Evolutionary conservation across 2,329 filamentous ascomycete genomes (phyloP).

Genomic region (Sclerotinia minor): DNA sequence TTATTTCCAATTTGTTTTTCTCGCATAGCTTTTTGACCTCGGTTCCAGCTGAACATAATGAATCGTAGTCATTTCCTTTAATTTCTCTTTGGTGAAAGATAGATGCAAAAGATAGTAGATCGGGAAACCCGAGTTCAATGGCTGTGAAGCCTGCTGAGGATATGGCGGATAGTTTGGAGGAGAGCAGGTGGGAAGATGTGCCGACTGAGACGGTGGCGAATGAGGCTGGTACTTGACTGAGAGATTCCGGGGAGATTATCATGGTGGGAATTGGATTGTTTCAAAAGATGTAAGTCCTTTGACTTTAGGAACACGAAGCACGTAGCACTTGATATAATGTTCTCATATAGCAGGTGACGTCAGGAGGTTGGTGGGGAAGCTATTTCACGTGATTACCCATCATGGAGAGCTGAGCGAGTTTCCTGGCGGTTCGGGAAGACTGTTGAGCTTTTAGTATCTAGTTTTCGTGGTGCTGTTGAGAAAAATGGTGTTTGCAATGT

Average conservation of each 20-base stretch:
- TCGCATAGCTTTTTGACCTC: constrained; percentile 57
- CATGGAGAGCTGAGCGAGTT: neutral
- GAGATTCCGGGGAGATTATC: constrained; percentile 26
- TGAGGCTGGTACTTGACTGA: constrained; percentile 48
- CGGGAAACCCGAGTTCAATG: constrained; percentile 74
- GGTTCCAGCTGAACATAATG: constrained; percentile 55
- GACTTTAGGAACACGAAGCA: neutral
- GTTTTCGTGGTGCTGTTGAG: neutral
- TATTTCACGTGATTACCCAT: constrained; percentile 16
- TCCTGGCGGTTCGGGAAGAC: constrained; percentile 25
- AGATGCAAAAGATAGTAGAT: constrained; percentile 64
- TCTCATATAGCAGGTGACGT: constrained; percentile 14
- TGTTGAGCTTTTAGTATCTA: constrained; percentile 5
- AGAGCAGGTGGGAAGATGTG: constrained; percentile 52
- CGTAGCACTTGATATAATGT: neutral
- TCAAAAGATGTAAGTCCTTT: neutral
- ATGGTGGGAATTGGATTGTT: neutral
- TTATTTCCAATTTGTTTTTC: constrained; percentile 56
- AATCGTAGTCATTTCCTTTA: constrained; percentile 57
- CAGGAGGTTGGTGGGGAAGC: constrained; percentile 10
- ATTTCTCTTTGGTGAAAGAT: constrained; percentile 53
- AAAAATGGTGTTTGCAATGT: constrained; percentile 1
- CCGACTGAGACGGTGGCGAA: constrained; percentile 60
- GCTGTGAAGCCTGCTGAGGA: constrained; percentile 64
- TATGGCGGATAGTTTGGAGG: constrained; percentile 62